Base-by-base conservation (phyloP, 2,329 filamentous ascomycete species). In the Thelonectria discophora region DNA sequence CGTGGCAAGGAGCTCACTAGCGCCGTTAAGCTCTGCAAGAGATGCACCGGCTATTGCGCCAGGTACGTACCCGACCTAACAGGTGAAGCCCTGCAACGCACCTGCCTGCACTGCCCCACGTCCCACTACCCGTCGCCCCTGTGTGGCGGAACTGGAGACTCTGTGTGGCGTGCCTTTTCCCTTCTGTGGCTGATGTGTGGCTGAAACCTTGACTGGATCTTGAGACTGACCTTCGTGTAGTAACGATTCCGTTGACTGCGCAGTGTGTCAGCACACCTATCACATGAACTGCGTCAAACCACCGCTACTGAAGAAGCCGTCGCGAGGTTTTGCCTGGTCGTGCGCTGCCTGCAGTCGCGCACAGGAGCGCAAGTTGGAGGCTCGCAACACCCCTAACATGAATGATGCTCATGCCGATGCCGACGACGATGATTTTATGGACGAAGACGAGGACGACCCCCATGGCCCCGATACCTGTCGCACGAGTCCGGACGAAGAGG, bases 201-300 rank as follows among this genome's bases (percentile, higher is more conserved):
- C 27, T 30, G 27, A 30, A 60, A 53, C 63, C 58, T 58, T 24
- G 21, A 24, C 21, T 24, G 21, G 48, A 55, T 47, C 24, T 24
- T 24, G 21, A 20, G 4, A 12, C 71, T 73, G 63, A 73, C 67
- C 60, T 62, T 60, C 61, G 58, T 56, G 50, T 21, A 96, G 92
- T 73, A 90, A 92, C 76, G 93, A 98, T 79, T 98, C 95, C 40
- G 95, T 98, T 21, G 94, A 98, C 76, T 99, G 95, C 77, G 95
- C 94, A 46, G 93, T 97, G 57, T 99, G 95, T 78, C 87, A 90
- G 74, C 90, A 93, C 76, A 98, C 94, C 13, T 99, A 97, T 79
- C 95, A 99, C 81, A 98, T 99, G 94, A 92, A 94, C 73, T 99
- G 95, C 77, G 95, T 99, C 58, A 90, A 91, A 63, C 95, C 95